Percentiles rank a stretch among this genome's conserved stretches.
These are phyloP conservation scores for Primulina huaijiensis DNA, from an alignment of 257 asterid species.

Conservation along the genomic window DNA sequence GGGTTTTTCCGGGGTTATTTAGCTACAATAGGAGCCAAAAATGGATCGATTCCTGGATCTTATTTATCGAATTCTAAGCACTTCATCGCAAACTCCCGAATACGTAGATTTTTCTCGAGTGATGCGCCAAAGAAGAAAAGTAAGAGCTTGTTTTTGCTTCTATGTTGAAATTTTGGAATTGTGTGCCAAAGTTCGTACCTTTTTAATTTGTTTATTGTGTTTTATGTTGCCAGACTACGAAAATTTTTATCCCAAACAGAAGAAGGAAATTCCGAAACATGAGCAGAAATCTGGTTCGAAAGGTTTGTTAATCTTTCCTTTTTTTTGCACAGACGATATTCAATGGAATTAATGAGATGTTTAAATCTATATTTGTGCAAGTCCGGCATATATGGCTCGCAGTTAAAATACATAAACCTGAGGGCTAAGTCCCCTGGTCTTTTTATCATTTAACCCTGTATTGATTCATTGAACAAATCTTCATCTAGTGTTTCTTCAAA, in stretches of 20 bases:
- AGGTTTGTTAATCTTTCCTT: constrained; percentile 38
- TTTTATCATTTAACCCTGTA: not conserved
- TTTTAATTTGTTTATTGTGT: not conserved
- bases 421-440: not conserved
- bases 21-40: not conserved
- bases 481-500: not conserved
- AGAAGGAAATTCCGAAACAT: constrained; percentile 52
- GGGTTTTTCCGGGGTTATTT: not conserved
- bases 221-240: constrained; percentile 27
- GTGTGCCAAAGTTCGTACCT: not conserved
- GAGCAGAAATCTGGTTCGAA: constrained; percentile 60
- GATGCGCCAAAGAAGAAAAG: not conserved
- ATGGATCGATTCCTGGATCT: not conserved
- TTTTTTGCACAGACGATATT: constrained; percentile 8
- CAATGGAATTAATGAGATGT: not conserved
- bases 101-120: not conserved
- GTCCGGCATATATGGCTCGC: not conserved
- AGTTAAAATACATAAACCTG: not conserved
- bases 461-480: not conserved
- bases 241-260: constrained; percentile 52
- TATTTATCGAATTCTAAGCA: not conserved
- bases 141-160: not conserved
- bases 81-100: not conserved
- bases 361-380: not conserved
- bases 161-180: not conserved